Base-by-base conservation (phyloP, 108 stramenopile genomes). In the Skeletonema marinoi region DNA sequence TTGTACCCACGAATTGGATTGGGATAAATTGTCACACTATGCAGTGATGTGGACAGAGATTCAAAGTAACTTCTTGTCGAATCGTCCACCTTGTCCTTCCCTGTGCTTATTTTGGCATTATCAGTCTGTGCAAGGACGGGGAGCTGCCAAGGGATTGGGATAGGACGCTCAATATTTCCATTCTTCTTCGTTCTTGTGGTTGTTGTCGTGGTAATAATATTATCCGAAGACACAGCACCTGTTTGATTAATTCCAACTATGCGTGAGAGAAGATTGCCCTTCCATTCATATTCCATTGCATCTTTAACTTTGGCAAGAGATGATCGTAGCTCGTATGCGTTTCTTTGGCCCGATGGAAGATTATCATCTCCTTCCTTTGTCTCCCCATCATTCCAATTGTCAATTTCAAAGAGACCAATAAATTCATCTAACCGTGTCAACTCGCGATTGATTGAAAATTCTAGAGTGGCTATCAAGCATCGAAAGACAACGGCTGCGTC, bases 1-100 rank as follows among this genome's bases (percentile, higher is more conserved):
- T 82, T 60, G 44, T 75, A 82, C 17, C 81, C 81, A n/a, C 81
- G 74, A 44, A 82, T 82, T n/a, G 81, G 81, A 67, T 66, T 75
- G 10, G 81, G 74, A 39, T 63, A 59, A 42, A 82, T 75, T 7
- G 81, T 82, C 1, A 75, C 60, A 71, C 74, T 75, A 33, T 63
- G 56, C 11, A 82, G 51, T 62, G 81, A 74, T 12, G 70, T 56
- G 36, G 29, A 38, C 14, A 82, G 66, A 33, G 70, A 75, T 51
- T 46, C 25, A 51, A 54, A 75, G 39, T 75, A 82, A 16, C 17
- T 36, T 29, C 29, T 58, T 19, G 54, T 54, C 19, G 39, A 60
- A 29, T 31, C 50, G 3, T 38, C 12, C 11, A 14, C 25, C 11
- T 41, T 41, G 11, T 41, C 10, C 39, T 12, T 41, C 12, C 10